Base-by-base conservation (phyloP, 176 grass and related monocot species). In the Metroxylon sagu region DNA sequence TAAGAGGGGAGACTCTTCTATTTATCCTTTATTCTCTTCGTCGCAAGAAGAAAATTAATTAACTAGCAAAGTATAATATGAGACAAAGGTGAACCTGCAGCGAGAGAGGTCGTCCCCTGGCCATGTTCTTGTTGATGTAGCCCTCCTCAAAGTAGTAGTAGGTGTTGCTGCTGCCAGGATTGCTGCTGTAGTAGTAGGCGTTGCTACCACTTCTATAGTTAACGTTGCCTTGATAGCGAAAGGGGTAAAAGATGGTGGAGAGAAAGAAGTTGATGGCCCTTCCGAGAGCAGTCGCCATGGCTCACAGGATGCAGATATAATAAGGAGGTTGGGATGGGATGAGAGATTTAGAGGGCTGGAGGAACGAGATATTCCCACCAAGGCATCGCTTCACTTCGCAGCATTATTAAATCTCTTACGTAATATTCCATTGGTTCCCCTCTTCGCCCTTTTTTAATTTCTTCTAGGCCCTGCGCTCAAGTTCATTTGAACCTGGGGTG, bases 71-170 rank as follows among this genome's bases (percentile, higher is more conserved):
- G 14, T 4, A 65, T n/a, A 26, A 51, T 14, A 16, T 14, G 39
- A 65, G 14, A 28, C 1, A 5, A 10, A 28, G 28, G 14, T 1
- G 4, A 16, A 71, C 69, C 69, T 71, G 69, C 57, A 71, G 19
- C 17, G 69, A 60, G 16, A 71, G 57, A 52, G 69, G 69, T 48
- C 57, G 35, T 28, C 69, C 69, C 48, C 31, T 71, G 48, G 39
- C 26, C 56, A 71, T 71, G 48, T 56, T 68, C 52, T 50, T 63
- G 14, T 26, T 49, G 31, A 2, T 61, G 15, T 71, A 30, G 4
- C 16, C 19, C 16, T 26, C 58, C 18, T n/a, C 15, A 10, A 14
- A 43, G 48, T 21, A 53, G 57, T 31, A 73, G 70, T 43, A 27
- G 50, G 6, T 55, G 70, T 18, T 62, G 19, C 70, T 18, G 68